These are phyloP conservation scores for Tardiomyces blankii DNA, from an alignment of 1,139 yeast genomes.

Conservation along the genomic window DNA sequence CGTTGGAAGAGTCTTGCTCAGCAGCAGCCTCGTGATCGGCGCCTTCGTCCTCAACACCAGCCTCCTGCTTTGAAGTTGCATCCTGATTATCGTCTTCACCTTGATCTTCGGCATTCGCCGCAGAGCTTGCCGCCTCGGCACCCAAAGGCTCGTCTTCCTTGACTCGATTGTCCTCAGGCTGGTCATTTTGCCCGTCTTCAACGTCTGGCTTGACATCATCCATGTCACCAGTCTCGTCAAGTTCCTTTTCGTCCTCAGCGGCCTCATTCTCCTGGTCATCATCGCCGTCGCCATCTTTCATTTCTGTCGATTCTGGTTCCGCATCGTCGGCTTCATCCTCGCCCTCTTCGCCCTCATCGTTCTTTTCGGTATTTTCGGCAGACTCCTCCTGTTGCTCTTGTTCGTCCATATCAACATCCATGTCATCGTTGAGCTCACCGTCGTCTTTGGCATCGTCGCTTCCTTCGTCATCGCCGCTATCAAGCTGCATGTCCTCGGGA, in stretches of 20 bases:
- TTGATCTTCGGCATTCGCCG: constrained; percentile 27
- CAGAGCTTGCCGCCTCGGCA: constrained; percentile 12
- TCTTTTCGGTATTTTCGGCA: constrained; percentile 33
- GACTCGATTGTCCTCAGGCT: constrained; percentile 35
- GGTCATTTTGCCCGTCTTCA: constrained; percentile 61
- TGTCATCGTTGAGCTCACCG: constrained; percentile 22
- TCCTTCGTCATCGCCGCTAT: constrained; percentile 49
- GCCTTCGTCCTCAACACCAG: constrained; percentile 68
- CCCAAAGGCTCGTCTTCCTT: constrained; percentile 21
- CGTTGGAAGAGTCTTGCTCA: constrained; percentile 50
- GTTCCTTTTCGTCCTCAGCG: constrained; percentile 54
- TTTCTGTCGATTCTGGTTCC: constrained; percentile 62
- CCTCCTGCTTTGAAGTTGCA: constrained; percentile 54
- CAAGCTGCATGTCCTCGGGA: constrained; percentile 80
- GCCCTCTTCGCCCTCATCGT: too few relatives aligned
- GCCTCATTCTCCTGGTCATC: constrained; percentile 38
- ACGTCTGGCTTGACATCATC: constrained; percentile 73
- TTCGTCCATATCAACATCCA: constrained; percentile 20
- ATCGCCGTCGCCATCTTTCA: constrained; percentile 25
- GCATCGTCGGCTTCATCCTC: constrained; percentile 68
- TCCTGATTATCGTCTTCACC: constrained; percentile 40
- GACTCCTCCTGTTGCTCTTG: constrained; percentile 23
- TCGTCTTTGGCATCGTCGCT: constrained; percentile 22
- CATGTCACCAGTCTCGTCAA: constrained; percentile 62
- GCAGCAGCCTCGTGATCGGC: constrained; percentile 57